Base-by-base conservation (phyloP, 768 basidiomycete genomes). In the Epithele typhae region DNA sequence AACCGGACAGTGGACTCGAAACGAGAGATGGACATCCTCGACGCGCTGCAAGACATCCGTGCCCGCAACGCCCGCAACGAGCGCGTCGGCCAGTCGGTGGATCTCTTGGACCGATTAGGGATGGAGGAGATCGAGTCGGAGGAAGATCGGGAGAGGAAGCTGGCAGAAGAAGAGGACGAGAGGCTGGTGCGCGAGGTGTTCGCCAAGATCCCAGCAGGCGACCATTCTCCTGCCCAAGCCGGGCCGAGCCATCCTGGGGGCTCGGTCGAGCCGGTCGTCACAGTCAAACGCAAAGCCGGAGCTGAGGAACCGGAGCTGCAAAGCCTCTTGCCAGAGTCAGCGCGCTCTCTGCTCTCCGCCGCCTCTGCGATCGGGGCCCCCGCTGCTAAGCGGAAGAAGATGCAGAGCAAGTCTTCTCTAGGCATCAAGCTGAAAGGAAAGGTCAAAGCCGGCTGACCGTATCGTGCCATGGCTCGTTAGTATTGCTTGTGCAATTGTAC, bases 11-110 rank as follows among this genome's bases (percentile, higher is more conserved):
- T 82, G 36, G 91, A 95, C 68, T 90, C 90, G 25, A 93, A 95
- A 65, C 80, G 94, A 42, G 95, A 97, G 69, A 99, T 99, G 96
- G 96, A 97, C 60, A 87, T 95, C 45, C 76, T 98, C 56, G 96
- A 99, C 62, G 92, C 92, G 11, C 72, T 99, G 48, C 92, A 96
- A 62, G 94, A 97, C 52, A 91, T 93, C 49, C 75, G 89, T 44
- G 87, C 87, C 10, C 74, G 84, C 43, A 93, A 93, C 62, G 86
- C 91, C 2, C 78, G 93, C 46, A 91, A 92, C 55, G 95, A 97
- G 56, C 76, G 92, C 24, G 72, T 91, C 18, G 92, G 88, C 14
- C 79, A 89, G 35, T 68, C 79, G 0, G 82, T 82, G 8, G 85
- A 90, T 57, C 64, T 95, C 33, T 52, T 82, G 18, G 82, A 78